phyloP scores from a whole-genome alignment of 257 asterid genomes.

The Avicennia marina region DNA sequence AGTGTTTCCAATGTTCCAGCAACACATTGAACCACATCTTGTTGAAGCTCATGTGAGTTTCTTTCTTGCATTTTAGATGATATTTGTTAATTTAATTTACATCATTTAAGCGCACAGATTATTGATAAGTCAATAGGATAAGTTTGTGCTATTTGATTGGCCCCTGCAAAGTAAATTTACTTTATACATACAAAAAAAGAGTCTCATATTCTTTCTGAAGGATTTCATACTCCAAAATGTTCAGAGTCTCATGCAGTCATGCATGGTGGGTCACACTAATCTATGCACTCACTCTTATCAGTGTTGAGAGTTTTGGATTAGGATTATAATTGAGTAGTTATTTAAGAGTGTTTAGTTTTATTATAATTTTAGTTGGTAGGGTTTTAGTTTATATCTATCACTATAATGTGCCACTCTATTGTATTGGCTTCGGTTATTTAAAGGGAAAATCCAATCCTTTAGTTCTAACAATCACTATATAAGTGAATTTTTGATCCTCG shows the following conservation, averaged over 20 bases:
- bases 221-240: not conserved
- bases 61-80: slow-evolving; percentile 11
- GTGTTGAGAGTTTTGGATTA: too few relatives aligned
- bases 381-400: too few relatives aligned
- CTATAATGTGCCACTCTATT: too few relatives aligned
- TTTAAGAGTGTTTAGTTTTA: too few relatives aligned
- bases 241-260: not conserved
- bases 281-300: not conserved
- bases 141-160: not conserved
- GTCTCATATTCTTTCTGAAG: not conserved
- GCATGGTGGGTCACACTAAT: not conserved
- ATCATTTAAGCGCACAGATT: slow-evolving; percentile 2
- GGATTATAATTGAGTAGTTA: too few relatives aligned
- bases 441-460: too few relatives aligned
- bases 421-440: too few relatives aligned
- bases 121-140: not conserved
- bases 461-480: too few relatives aligned
- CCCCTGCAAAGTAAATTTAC: not conserved
- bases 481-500: slow-evolving; percentile 4
- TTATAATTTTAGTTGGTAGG: too few relatives aligned
- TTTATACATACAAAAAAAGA: not conserved
- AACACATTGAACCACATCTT: slow-evolving; percentile 99
- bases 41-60: slow-evolving; percentile 97
- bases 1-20: slow-evolving; percentile 98
- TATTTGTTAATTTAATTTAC: not conserved